These are phyloP conservation scores for Sambucus nigra DNA, from an alignment of 129 eudicot species.

Conservation along the genomic window DNA sequence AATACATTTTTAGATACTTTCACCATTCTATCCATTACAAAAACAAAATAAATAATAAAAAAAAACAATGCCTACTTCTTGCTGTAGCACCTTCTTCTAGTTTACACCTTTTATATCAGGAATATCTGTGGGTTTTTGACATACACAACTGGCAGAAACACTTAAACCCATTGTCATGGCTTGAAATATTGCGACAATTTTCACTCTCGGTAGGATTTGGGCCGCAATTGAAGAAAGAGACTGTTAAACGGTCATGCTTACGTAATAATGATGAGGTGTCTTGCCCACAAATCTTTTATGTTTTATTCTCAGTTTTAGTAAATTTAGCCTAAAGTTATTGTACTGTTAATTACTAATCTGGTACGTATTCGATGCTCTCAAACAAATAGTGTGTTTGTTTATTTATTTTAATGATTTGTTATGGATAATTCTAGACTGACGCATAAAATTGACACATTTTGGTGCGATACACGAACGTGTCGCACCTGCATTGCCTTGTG, in stretches of 20 bases:
- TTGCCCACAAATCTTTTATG: no score
- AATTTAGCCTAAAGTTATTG: no score
- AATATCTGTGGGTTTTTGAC: conserved; percentile 87
- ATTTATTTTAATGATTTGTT: no score
- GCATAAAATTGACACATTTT: no score
- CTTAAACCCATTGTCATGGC: conserved; percentile 84
- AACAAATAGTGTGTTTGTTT: no score
- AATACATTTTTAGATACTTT: conserved; percentile 10
- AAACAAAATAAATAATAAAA: no score
- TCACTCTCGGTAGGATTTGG: conserved; percentile 90
- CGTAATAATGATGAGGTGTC: conserved; percentile 67
- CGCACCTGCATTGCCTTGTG: no score
- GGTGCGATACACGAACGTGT: no score
- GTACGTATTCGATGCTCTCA: no score
- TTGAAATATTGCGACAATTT: conserved; percentile 83
- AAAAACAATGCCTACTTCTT: neutral
- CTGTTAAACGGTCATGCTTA: conserved; percentile 25
- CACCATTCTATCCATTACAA: neutral
- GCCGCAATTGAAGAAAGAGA: conserved; percentile 65
- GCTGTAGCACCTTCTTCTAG: conserved; percentile 5
- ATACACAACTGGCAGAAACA: conserved; percentile 82
- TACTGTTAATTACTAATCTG: no score
- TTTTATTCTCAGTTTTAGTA: no score
- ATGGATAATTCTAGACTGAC: no score
- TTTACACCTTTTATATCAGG: conserved; percentile 26